Conservation (phyloP, 2,329 filamentous ascomycete species). For the Fusarium anguioides region DNA sequence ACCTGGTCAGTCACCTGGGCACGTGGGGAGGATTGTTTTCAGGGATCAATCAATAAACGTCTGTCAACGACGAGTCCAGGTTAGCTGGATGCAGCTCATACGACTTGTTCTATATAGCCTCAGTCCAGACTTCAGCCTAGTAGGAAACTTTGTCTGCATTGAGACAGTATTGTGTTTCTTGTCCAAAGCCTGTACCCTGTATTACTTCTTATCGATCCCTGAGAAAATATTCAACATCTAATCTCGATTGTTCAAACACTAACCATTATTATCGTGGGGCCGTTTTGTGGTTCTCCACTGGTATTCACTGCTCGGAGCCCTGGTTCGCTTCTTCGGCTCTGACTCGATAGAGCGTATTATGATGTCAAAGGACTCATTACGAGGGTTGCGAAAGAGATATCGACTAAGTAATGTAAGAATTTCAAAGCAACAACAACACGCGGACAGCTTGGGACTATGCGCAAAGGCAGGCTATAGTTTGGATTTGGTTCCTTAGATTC, state of each 20-base stretch:
- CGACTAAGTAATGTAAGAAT: background rate
- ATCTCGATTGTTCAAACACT: slow-evolving; percentile 6
- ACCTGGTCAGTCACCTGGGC: slow-evolving; percentile 22
- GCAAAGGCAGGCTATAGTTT: background rate
- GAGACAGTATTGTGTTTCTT: background rate
- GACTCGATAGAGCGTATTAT: slow-evolving; percentile 17
- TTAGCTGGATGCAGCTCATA: slow-evolving; percentile 5
- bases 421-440: background rate
- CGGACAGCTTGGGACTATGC: background rate
- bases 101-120: background rate
- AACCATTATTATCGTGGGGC: background rate
- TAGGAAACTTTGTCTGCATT: background rate
- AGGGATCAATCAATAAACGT: slow-evolving; percentile 20
- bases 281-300: slow-evolving; percentile 4
- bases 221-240: background rate
- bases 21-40: slow-evolving; percentile 33
- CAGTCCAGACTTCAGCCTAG: background rate
- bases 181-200: no score
- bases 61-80: slow-evolving; percentile 14
- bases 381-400: background rate
- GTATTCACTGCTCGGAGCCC: background rate
- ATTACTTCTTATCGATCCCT: background rate
- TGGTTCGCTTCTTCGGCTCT: background rate
- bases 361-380: slow-evolving; percentile 4
- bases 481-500: background rate